Conservation (phyloP, 2,329 filamentous ascomycete species). For the Elsinoe australis region DNA sequence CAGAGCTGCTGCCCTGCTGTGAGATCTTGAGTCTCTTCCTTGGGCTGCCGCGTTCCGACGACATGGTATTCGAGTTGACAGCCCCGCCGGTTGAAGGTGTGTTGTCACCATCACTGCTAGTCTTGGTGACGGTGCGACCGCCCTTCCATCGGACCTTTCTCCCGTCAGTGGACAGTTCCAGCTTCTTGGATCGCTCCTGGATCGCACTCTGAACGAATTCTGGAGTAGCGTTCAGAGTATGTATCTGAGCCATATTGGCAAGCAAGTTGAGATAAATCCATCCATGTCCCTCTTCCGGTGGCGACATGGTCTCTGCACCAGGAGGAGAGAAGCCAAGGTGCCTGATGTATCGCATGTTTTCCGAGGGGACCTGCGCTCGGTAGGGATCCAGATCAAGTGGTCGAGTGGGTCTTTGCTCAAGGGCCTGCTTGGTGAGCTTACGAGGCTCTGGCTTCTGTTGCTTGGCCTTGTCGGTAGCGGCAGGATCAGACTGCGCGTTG, state of each 20-base stretch:
- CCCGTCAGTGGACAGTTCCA: conserved; percentile 70
- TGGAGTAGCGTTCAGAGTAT: conserved; percentile 74
- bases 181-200: conserved; percentile 60
- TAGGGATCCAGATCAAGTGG: conserved; percentile 71
- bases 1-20: conserved; percentile 20
- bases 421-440: conserved; percentile 18
- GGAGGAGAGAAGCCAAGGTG: conserved; percentile 63
- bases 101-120: conserved; percentile 51
- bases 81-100: conserved; percentile 18
- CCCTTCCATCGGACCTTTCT: conserved; percentile 75
- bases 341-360: conserved; percentile 73
- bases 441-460: too few species aligned
- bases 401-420: conserved; percentile 61
- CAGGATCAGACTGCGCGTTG: not conserved
- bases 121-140: conserved; percentile 55
- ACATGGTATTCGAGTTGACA: conserved; percentile 19
- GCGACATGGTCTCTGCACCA: conserved; percentile 42
- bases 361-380: conserved; percentile 63
- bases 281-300: conserved; percentile 59
- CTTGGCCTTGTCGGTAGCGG: not conserved
- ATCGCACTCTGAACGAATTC: conserved; percentile 70
- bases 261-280: conserved; percentile 80
- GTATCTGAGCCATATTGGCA: conserved; percentile 73
- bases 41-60: conserved; percentile 27
- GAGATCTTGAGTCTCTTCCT: conserved; percentile 22